phyloP scores from a whole-genome alignment of 2,329 filamentous ascomycete genomes.

The Neopestalotiopsis sp. region DNA sequence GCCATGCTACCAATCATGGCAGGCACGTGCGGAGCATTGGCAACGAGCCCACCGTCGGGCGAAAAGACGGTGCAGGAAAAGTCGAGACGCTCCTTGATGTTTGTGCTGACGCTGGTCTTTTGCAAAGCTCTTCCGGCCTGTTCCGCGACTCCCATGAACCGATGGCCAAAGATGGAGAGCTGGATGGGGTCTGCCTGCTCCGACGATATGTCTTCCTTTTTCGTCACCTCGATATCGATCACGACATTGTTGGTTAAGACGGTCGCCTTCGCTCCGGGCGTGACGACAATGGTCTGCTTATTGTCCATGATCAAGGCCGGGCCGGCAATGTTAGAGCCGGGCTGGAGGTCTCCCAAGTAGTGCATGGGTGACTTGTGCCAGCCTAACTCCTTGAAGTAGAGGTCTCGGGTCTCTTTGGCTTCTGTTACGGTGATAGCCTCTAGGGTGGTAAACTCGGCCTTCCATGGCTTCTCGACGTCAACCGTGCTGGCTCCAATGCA shows the following conservation, averaged over 20 bases:
- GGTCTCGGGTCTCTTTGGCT: not conserved
- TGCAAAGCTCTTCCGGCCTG: constrained; percentile 80
- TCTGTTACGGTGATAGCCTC: not conserved
- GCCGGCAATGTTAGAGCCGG: not conserved
- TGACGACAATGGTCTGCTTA: constrained; percentile 12
- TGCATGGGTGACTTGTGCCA: constrained; percentile 7
- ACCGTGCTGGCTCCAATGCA: constrained; percentile 16
- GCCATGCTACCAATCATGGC: constrained; percentile 21
- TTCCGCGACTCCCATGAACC: constrained; percentile 84
- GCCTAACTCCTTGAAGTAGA: constrained; percentile 10
- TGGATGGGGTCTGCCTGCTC: constrained; percentile 71
- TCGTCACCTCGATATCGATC: constrained; percentile 7
- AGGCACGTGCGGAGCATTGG: constrained; percentile 55
- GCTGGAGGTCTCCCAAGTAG: not conserved
- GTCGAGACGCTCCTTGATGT: constrained; percentile 80
- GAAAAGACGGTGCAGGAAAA: constrained; percentile 83
- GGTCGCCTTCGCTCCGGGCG: constrained; percentile 32
- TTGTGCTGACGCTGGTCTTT: constrained; percentile 77
- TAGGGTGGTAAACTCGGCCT: not conserved
- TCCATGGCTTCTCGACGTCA: not conserved
- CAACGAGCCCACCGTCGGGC: constrained; percentile 72
- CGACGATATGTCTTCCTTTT: constrained; percentile 6
- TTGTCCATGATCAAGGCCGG: constrained; percentile 29
- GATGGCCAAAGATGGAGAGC: constrained; percentile 76
- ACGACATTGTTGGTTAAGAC: constrained; percentile 30